Conservation (phyloP, 805 yeast species). For the Isabelozyma gotoi region DNA sequence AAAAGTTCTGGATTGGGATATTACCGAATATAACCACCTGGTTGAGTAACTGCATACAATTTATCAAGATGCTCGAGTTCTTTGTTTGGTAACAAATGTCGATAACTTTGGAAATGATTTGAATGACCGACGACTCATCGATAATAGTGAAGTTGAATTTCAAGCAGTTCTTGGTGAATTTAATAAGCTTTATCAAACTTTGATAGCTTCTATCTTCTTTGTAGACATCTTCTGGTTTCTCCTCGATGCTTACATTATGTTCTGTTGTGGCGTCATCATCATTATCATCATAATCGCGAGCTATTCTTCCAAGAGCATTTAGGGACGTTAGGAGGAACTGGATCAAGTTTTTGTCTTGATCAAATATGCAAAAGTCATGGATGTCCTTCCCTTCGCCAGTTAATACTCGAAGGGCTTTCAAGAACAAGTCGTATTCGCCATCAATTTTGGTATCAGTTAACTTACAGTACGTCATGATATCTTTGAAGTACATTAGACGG, state of each 20-base stretch:
- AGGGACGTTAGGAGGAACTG: constrained; percentile 8
- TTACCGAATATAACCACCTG: constrained; percentile 45
- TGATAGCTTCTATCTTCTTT: constrained; percentile 9
- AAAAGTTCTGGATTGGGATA: constrained; percentile 42
- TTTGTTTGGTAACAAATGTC: constrained; percentile 41
- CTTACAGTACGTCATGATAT: constrained; percentile 47
- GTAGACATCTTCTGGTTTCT: background rate
- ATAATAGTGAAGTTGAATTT: constrained; percentile 47
- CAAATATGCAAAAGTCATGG: constrained; percentile 49
- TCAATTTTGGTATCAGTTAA: constrained; percentile 34
- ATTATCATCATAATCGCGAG: constrained; percentile 7
- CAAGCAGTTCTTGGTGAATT: constrained; percentile 44
- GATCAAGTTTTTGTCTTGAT: constrained; percentile 25
- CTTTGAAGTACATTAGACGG: constrained; percentile 57
- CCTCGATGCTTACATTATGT: background rate
- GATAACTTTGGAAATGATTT: constrained; percentile 32
- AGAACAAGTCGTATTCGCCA: constrained; percentile 51
- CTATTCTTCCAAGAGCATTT: constrained; percentile 8
- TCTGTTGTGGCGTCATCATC: background rate
- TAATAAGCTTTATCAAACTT: constrained; percentile 19
- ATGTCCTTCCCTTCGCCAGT: constrained; percentile 56
- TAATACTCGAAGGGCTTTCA: constrained; percentile 45
- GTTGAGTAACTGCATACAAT: constrained; percentile 42
- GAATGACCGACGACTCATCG: constrained; percentile 33
- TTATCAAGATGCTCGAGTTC: constrained; percentile 30